phyloP scores from a whole-genome alignment of 1,284 basidiomycete genomes.

The Xerocomus minutiporus region DNA sequence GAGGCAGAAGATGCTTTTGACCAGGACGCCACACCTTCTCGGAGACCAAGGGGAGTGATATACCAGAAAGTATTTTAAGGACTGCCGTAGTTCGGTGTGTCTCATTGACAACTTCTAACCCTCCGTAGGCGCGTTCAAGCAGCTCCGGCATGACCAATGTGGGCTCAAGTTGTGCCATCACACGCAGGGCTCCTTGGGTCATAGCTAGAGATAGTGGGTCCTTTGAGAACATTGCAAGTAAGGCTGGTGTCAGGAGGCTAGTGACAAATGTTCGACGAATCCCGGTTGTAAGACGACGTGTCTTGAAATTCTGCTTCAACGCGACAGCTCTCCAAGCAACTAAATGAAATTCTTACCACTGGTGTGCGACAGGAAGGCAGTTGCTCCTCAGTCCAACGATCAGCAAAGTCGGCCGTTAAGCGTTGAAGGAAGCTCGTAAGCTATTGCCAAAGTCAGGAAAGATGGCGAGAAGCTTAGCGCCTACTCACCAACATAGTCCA shows the following conservation, averaged over 20 bases:
- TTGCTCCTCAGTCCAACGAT: slow-evolving; percentile 82
- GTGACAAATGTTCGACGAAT: slow-evolving; percentile 85
- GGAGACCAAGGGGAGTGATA: slow-evolving; percentile 75
- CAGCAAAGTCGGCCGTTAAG: slow-evolving; percentile 76
- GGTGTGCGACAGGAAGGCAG: slow-evolving; percentile 80
- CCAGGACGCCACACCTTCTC: slow-evolving; percentile 80
- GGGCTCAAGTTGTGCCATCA: slow-evolving; percentile 80
- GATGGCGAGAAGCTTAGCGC: not conserved
- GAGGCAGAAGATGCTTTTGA: slow-evolving; percentile 83
- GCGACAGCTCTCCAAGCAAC: not conserved
- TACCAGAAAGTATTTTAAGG: slow-evolving; percentile 80
- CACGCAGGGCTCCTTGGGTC: slow-evolving; percentile 68
- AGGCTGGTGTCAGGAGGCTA: slow-evolving; percentile 80
- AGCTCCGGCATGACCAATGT: slow-evolving; percentile 88
- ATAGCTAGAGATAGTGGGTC: slow-evolving; percentile 64
- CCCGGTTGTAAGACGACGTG: slow-evolving; percentile 71
- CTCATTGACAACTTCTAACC: slow-evolving; percentile 91
- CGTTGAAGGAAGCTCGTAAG: slow-evolving; percentile 41
- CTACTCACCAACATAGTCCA: slow-evolving; percentile 65
- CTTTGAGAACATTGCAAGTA: slow-evolving; percentile 96
- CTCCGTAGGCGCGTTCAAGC: slow-evolving; percentile 87
- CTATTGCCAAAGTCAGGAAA: slow-evolving; percentile 17
- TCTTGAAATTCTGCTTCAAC: slow-evolving; percentile 36
- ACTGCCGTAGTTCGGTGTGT: slow-evolving; percentile 91
- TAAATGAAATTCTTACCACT: slow-evolving; percentile 40